phyloP scores from a whole-genome alignment of 1,284 basidiomycete genomes.

The Naganishia sp. region DNA sequence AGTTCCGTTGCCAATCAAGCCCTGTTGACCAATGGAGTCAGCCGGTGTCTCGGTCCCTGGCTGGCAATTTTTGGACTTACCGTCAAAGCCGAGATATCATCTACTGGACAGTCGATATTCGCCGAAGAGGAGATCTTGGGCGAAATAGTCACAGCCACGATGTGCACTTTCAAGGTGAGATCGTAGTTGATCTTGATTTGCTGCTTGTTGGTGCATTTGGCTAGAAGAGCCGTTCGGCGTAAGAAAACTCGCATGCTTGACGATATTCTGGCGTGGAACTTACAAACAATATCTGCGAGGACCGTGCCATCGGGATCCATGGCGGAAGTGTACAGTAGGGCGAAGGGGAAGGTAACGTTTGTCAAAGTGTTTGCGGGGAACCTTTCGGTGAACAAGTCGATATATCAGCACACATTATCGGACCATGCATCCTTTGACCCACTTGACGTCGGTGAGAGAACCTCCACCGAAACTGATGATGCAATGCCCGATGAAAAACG shows the following conservation, averaged over 20 bases:
- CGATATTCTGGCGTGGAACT: conserved; percentile 22
- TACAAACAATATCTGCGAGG: conserved; percentile 60
- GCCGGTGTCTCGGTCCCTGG: neutral
- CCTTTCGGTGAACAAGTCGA: neutral
- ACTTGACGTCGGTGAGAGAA: conserved; percentile 60
- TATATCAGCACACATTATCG: neutral
- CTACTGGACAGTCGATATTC: conserved; percentile 67
- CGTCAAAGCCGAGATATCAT: conserved; percentile 52
- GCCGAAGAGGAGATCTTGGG: conserved; percentile 68
- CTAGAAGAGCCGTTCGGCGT: conserved; percentile 40
- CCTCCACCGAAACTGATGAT: conserved; percentile 64
- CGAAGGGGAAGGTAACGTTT: conserved; percentile 79
- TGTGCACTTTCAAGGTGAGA: conserved; percentile 47
- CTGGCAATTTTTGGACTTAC: conserved; percentile 41
- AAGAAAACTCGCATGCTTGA: neutral
- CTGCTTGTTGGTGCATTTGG: conserved; percentile 67
- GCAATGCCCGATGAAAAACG: neutral
- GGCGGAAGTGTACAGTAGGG: conserved; percentile 67
- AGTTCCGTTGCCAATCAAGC: conserved; percentile 13
- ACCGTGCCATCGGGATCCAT: conserved; percentile 64
- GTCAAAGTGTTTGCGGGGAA: conserved; percentile 68
- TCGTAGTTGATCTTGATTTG: conserved; percentile 70
- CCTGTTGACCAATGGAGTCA: neutral
- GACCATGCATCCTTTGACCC: neutral
- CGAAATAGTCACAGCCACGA: conserved; percentile 68